Evolutionary conservation across 2,329 filamentous ascomycete genomes (phyloP), one percentile per base, ranked within the genome.

Genomic region (Aspergillus sergii): DNA sequence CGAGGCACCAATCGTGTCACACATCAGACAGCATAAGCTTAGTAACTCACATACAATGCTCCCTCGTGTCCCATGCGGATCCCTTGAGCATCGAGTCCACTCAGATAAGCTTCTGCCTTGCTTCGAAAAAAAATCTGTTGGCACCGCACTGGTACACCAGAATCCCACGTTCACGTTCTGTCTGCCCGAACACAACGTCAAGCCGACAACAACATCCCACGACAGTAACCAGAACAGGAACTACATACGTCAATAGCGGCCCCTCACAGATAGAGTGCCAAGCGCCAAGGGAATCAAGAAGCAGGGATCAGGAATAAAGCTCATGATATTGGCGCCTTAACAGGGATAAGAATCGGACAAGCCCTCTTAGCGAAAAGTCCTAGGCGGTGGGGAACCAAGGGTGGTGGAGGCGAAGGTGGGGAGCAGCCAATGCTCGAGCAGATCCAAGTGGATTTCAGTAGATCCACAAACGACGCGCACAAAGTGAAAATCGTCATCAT

Each of bases 401-500:
- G 19, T 55, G 21, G 51, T 39, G 51, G 39, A 34, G 58, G 30
- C 32, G 19, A 51, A 21, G 39, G 58, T 60, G 58, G 58, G 23
- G 58, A 48, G 14, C 46, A 36, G 57, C 54, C 54, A 57, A 57
- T 45, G 39, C 34, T 12, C 41, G n/a, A 55, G 32, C 36, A 57
- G 53, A 58, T 56, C 54, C 53, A 53, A 30, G 43, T 50, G 58
- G 54, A 30, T 57, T 23, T 46, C 26, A 46, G 14, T 30, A 39
- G 43, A 19, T 23, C 59, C 21, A 60, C 58, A 58, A 51, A 55
- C 46, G 28, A 55, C 57, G 56, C 60, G 57, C 60, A 36, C 60
- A 46, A 39, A 53, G 45, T 54, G 55, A 58, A 39, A 36, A 65
- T 62, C 53, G 36, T 60, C 63, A 65, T 63, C 51, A 50, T 23